A percentile compares a stretch with the other conserved stretches of the same genome.
These are phyloP conservation scores for Clarireedia monteithiana DNA, from an alignment of 2,329 filamentous ascomycete species.

Conservation along the genomic window DNA sequence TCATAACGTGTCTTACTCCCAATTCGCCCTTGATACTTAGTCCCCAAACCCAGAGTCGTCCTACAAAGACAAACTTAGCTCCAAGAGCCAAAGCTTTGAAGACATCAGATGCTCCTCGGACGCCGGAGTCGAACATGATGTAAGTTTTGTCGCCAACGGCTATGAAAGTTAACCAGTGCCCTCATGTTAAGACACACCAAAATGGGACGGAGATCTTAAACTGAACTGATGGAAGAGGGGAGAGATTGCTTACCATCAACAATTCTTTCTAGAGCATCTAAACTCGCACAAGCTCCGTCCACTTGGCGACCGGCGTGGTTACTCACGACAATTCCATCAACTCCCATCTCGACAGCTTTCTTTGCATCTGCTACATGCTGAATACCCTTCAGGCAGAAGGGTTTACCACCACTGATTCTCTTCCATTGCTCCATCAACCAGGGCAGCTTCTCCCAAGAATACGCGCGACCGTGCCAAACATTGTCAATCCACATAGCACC, in stretches of 20 bases:
- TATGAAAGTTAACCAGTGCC: not conserved
- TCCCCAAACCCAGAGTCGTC: slow-evolving; percentile 53
- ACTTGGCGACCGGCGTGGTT: slow-evolving; percentile 54
- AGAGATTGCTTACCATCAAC: slow-evolving; percentile 34
- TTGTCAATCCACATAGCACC: slow-evolving; percentile 54
- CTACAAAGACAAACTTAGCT: slow-evolving; percentile 54
- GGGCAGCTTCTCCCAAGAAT: slow-evolving; percentile 54
- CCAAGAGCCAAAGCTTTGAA: slow-evolving; percentile 60
- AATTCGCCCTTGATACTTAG: slow-evolving; percentile 52
- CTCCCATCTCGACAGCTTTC: slow-evolving; percentile 47
- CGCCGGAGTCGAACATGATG: slow-evolving; percentile 56
- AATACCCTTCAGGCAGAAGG: slow-evolving; percentile 56
- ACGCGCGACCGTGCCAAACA: slow-evolving; percentile 56
- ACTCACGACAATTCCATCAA: slow-evolving; percentile 53
- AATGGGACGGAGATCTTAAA: not conserved
- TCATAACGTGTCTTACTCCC: slow-evolving; percentile 55
- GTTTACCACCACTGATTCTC: slow-evolving; percentile 46
- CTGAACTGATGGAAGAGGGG: no score
- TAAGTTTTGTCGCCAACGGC: slow-evolving; percentile 50
- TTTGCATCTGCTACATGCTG: slow-evolving; percentile 50
- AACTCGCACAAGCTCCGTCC: slow-evolving; percentile 49
- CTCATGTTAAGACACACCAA: not conserved
- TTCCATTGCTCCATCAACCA: slow-evolving; percentile 56
- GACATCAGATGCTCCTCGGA: slow-evolving; percentile 56
- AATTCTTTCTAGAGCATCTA: slow-evolving; percentile 54